Evolutionary conservation across 495 filamentous ascomycete species (phyloP).

Genomic region (Xylaria curta): DNA sequence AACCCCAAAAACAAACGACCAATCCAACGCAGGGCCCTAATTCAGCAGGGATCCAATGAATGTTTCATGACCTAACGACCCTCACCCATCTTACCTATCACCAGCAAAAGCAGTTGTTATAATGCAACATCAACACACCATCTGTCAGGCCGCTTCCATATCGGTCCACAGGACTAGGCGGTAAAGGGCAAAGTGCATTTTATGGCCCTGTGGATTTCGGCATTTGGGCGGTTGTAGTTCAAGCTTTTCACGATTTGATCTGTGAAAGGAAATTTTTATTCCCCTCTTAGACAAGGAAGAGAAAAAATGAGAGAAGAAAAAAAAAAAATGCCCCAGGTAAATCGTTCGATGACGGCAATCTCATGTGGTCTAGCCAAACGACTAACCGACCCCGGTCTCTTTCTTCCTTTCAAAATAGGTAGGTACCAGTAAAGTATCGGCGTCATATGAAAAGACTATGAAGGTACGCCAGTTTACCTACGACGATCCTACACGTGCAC

Average conservation of each 20-base stretch:
- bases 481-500: background rate
- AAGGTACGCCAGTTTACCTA: background rate
- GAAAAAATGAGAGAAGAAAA: background rate
- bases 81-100: constrained; percentile 13
- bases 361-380: background rate
- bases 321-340: background rate
- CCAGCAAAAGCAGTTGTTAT: background rate
- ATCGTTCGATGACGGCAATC: background rate
- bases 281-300: background rate
- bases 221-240: constrained; percentile 27
- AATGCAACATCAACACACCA: constrained; percentile 26
- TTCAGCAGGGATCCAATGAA: constrained; percentile 5
- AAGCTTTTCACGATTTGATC: constrained; percentile 20
- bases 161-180: constrained; percentile 15
- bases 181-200: constrained; percentile 6
- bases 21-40: constrained; percentile 3
- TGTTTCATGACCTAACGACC: constrained; percentile 21
- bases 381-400: background rate
- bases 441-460: constrained; percentile 6
- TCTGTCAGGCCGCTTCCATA: background rate
- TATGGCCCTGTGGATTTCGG: constrained; percentile 23
- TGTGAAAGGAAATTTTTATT: background rate
- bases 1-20: constrained; percentile 10
- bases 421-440: constrained; percentile 7
- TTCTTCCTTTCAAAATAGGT: background rate